These are phyloP conservation scores for Pseudonitzschia delicatissima DNA, from an alignment of 108 stramenopile genomes.

Conservation along the genomic window DNA sequence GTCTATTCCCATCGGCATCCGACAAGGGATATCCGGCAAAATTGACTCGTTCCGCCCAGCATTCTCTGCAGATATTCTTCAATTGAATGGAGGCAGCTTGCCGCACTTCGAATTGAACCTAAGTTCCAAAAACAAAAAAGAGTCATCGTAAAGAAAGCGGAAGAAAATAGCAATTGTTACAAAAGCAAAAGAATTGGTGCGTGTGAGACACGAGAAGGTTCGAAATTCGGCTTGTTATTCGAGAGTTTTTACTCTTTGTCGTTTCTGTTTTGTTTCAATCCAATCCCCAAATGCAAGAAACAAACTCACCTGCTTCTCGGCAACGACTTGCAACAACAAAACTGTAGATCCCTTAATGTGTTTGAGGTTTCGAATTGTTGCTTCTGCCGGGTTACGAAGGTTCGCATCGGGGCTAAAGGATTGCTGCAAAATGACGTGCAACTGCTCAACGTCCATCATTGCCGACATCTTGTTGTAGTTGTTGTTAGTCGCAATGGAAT, in stretches of 20 bases:
- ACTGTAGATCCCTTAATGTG: constrained; percentile 69
- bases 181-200: no score
- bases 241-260: neutral
- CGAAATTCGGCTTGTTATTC: no score
- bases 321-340: constrained; percentile 77
- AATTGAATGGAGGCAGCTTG: constrained; percentile 90
- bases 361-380: constrained; percentile 79
- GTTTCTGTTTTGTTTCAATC: neutral
- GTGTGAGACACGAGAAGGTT: no score
- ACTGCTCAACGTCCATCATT: constrained; percentile 74
- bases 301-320: constrained; percentile 79
- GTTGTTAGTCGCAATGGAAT: no score
- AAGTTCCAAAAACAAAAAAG: neutral
- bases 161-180: no score
- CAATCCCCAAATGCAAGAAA: neutral
- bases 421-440: constrained; percentile 86
- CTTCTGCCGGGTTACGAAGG: constrained; percentile 80
- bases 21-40: constrained; percentile 50
- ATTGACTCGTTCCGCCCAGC: constrained; percentile 81
- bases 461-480: no score
- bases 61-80: constrained; percentile 89
- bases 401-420: constrained; percentile 80
- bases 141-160: no score
- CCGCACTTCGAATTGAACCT: constrained; percentile 84
- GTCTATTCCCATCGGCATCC: constrained; percentile 42